phyloP scores from a whole-genome alignment of 2,329 filamentous ascomycete species.

The Lecanicillium sp. region DNA sequence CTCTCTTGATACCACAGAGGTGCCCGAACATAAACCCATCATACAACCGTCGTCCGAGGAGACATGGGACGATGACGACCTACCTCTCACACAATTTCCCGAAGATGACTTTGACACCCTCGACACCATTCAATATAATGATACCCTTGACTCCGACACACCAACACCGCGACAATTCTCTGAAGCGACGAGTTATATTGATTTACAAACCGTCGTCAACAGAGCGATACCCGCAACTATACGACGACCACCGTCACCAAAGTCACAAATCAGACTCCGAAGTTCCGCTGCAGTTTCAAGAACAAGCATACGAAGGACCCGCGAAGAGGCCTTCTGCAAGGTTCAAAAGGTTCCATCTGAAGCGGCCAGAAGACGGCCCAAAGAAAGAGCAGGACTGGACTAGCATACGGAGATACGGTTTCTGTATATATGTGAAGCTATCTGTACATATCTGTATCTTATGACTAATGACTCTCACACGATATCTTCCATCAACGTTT shows the following conservation, averaged over 20 bases:
- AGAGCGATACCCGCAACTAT: constrained; percentile 25
- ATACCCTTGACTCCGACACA: constrained; percentile 33
- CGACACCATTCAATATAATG: constrained; percentile 18
- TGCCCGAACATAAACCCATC: too few relatives aligned
- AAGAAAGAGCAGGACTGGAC: constrained; percentile 30
- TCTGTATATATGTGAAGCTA: constrained; percentile 32
- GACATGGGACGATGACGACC: constrained; percentile 25
- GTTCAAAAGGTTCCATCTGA: constrained; percentile 40
- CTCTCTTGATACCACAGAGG: constrained; percentile 17
- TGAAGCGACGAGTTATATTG: constrained; percentile 26
- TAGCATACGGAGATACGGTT: constrained; percentile 24
- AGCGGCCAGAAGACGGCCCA: constrained; percentile 29
- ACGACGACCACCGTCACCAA: constrained; percentile 26
- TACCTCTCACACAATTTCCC: constrained; percentile 30
- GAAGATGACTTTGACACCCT: constrained; percentile 28
- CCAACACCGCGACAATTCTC: constrained; percentile 33
- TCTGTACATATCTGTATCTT: constrained; percentile 29
- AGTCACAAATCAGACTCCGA: constrained; percentile 22
- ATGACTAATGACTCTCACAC: constrained; percentile 23
- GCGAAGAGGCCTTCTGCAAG: constrained; percentile 35
- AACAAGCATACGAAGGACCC: constrained; percentile 33
- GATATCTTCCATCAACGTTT: constrained; percentile 2
- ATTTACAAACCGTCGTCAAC: constrained; percentile 23
- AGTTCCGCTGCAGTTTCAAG: constrained; percentile 14
- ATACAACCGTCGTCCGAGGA: constrained; percentile 20